Evolutionary conservation across 116 monocot genomes (phyloP).

Genomic region (Trichopus zeylanicus): DNA sequence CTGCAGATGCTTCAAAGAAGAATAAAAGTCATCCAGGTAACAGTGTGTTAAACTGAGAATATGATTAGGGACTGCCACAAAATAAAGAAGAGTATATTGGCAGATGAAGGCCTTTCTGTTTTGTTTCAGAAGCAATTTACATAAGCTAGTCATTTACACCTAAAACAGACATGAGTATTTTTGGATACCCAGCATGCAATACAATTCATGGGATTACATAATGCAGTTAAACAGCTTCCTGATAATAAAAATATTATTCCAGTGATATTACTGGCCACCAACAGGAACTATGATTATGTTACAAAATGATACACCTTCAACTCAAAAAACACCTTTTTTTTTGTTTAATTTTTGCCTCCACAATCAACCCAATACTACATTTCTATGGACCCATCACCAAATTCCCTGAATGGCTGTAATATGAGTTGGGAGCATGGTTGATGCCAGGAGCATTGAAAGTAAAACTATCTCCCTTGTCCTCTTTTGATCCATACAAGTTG

Average conservation of each 20-base stretch:
- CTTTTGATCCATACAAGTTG: slow-evolving; percentile 21
- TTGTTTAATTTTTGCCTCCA: neutral
- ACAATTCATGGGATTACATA: too few species aligned
- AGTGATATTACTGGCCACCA: neutral
- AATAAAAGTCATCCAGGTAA: too few species aligned
- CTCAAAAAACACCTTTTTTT: neutral
- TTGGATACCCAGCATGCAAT: slow-evolving; percentile 1
- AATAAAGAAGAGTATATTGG: too few species aligned
- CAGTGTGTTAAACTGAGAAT: too few species aligned
- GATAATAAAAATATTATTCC: neutral
- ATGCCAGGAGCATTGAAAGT: slow-evolving; percentile 39
- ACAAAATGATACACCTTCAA: slow-evolving; percentile 27
- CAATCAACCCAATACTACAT: neutral
- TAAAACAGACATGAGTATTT: neutral
- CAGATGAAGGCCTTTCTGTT: too few species aligned
- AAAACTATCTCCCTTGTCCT: slow-evolving; percentile 49
- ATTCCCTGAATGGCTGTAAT: slow-evolving; percentile 49
- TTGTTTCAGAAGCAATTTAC: neutral
- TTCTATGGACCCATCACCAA: slow-evolving; percentile 63
- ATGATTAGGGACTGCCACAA: too few species aligned
- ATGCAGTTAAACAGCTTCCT: too few species aligned
- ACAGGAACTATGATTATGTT: slow-evolving; percentile 14
- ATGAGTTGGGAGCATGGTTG: slow-evolving; percentile 34
- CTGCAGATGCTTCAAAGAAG: too few species aligned
- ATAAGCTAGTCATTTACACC: neutral